Evolutionary conservation across 352 stramenopile genomes (phyloP), one percentile per base, ranked within the genome.

Genomic region (Phytophthora idaei): DNA sequence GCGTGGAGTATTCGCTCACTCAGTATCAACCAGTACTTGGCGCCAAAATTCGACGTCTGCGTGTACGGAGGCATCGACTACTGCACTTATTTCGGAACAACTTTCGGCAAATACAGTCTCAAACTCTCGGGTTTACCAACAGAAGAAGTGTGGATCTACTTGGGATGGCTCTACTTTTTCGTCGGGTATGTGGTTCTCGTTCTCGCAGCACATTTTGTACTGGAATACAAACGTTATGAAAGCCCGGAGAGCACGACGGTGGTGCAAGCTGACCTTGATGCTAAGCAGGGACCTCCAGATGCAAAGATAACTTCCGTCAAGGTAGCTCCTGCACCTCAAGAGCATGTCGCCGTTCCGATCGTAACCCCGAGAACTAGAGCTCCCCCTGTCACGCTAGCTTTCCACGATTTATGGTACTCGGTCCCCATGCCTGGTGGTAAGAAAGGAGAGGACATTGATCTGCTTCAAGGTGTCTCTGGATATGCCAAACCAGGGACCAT

Each of bases 401-500:
- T 89, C 41, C 45, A 86, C 25, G 71, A 89, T 6, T 55, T 89
- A 7, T 88, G 72, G 71, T 89, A 89, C 57, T 83, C 77, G 1
- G 79, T 89, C 8, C 74, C 76, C 9, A 61, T 86, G 31, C 80
- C 79, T 21, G 79, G 75, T 2, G 68, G 64, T 2, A 69, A 48
- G n/a, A 71, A 71, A 36, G 61, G 74, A 25, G 69, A 86, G 5
- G 70, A 83, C 12, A 78, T 97, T 15, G 78, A 95, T 46, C 64
- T 98, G 27, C 68, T 98, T 17, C 92, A 95, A 57, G 84, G 81
- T 31, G 76, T 98, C 2, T 87, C 62, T 50, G 93, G 92, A 15
- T 77, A 74, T 17, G 78, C 81, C 29, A 55, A 73, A 9, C 87
- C 87, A 1, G 83, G 87, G 4, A 84, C 71, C 0, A 90, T 94